Evolutionary conservation across 2,329 filamentous ascomycete species (phyloP), one percentile per base, ranked within the genome.

Genomic region (Rhinocladiella similis): DNA sequence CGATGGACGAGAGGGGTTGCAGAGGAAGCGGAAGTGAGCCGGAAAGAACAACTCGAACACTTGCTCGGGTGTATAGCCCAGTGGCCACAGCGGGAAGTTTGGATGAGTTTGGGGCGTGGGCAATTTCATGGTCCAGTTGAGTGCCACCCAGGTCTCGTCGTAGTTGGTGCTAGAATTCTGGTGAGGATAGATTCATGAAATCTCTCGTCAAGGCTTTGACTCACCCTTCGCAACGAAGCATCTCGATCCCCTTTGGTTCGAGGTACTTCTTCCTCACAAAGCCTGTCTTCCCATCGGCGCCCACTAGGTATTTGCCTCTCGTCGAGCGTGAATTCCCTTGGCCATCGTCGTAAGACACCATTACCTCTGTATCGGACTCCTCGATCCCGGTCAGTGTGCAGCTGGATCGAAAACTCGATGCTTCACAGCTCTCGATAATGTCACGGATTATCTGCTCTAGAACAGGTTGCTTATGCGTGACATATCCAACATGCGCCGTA

Each of bases 1-100:
- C 4, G 66, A 60, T 3, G 66, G 58, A 33, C 66, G 39, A 5
- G 56, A 50, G 13, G 66, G 64, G 47, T 68, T 65, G 54, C 64
- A 65, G n/a, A 66, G 54, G 41, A 70, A 68, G 10, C 65, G 62
- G 47, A 68, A 71, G 9, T 66, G 54, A 12, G 16, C 48, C 3
- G 68, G 68, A 50, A 67, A 70, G 54, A 69, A 70, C 6, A 63
- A 45, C 18, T 70, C 66, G 18, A 66, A 69, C 19, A 69, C 66
- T 20, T 68, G 47, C 42, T 66, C 41, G 1, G 66, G 66, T 2
- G 65, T 63, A 42, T 66, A 64, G 18, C 66, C 68, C 7, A 63
- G 52, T 5, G 63, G 41, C 68, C 68, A 70, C 1, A 70, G 61
- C 3, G 67, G 62, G 41, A 70, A 67, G 1, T 67, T 53, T 1